Percentiles rank a stretch among this genome's conserved stretches.
phyloP scores from a whole-genome alignment of 2,329 filamentous ascomycete genomes.

The Diplodia seriata region DNA sequence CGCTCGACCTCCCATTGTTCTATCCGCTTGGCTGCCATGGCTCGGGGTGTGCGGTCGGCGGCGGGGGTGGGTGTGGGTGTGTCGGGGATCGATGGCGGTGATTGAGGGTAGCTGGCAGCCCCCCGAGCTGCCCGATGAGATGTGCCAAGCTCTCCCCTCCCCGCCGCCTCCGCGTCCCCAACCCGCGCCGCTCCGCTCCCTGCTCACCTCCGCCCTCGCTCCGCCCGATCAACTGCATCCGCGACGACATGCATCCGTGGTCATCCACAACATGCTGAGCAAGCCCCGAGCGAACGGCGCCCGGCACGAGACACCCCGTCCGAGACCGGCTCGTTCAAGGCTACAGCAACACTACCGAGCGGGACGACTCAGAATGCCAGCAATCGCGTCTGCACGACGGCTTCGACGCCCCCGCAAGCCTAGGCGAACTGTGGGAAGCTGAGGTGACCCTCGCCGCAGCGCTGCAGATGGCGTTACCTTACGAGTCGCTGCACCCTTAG shows the following conservation, averaged over 20 bases:
- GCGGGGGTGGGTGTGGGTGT: not conserved
- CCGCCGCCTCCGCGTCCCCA: not conserved
- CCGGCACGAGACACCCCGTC: not conserved
- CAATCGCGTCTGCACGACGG: not conserved
- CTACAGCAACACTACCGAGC: not conserved
- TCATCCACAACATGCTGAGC: not conserved
- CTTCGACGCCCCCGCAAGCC: not conserved
- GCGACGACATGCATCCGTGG: not conserved
- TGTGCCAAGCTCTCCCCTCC: conserved; percentile 10
- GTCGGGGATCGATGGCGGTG: conserved; percentile 17
- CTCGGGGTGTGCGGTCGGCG: not conserved
- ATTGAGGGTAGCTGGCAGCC: conserved; percentile 2
- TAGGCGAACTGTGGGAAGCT: not conserved
- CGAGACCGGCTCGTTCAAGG: not conserved
- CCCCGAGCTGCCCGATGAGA: conserved; percentile 25
- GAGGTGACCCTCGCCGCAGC: not conserved
- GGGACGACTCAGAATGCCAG: not conserved
- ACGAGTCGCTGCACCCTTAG: not conserved
- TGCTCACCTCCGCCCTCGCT: not conserved
- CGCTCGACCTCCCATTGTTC: conserved; percentile 78
- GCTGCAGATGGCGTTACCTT: not conserved
- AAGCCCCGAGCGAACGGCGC: not conserved
- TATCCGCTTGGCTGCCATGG: conserved; percentile 60
- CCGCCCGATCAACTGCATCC: not conserved
- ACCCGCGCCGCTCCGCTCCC: not conserved